Conservation (phyloP, 2,329 filamentous ascomycete genomes). For the Akanthomyces uredinophilus region DNA sequence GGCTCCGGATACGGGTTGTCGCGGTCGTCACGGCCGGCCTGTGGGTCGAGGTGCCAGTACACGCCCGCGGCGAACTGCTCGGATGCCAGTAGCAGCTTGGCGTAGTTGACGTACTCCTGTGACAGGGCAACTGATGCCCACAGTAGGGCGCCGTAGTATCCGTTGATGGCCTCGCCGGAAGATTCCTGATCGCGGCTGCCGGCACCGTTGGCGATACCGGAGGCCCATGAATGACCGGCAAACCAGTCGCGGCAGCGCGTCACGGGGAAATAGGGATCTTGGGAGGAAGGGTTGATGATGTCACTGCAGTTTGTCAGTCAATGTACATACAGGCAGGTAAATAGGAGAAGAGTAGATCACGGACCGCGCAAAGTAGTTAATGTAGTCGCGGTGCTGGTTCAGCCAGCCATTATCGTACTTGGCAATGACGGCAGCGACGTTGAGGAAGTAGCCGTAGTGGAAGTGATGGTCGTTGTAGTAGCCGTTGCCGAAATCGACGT, state of each 20-base stretch:
- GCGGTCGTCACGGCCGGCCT: slow-evolving; percentile 17
- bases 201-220: slow-evolving; percentile 23
- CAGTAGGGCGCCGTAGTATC: slow-evolving; percentile 23
- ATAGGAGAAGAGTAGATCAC: not conserved
- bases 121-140: slow-evolving; percentile 22
- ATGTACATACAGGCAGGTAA: not conserved
- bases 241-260: slow-evolving; percentile 25
- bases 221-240: slow-evolving; percentile 26
- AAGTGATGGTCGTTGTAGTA: slow-evolving; percentile 28
- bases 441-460: slow-evolving; percentile 25
- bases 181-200: slow-evolving; percentile 26
- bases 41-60: slow-evolving; percentile 23
- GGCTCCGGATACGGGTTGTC: slow-evolving; percentile 23
- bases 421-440: slow-evolving; percentile 23
- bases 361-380: slow-evolving; percentile 23
- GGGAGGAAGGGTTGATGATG: slow-evolving; percentile 23
- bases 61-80: slow-evolving; percentile 20
- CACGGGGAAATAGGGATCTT: slow-evolving; percentile 25
- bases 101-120: slow-evolving; percentile 22
- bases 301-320: slow-evolving; percentile 15
- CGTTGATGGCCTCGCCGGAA: slow-evolving; percentile 23
- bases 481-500: slow-evolving; percentile 24
- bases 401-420: slow-evolving; percentile 21
- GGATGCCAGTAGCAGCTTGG: slow-evolving; percentile 22
- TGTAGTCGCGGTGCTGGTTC: slow-evolving; percentile 21